Percentiles rank a stretch among this genome's conserved stretches.
Evolutionary conservation across 371 early-diverging fungal species (phyloP).

Genomic region (Mortierella sp.): DNA sequence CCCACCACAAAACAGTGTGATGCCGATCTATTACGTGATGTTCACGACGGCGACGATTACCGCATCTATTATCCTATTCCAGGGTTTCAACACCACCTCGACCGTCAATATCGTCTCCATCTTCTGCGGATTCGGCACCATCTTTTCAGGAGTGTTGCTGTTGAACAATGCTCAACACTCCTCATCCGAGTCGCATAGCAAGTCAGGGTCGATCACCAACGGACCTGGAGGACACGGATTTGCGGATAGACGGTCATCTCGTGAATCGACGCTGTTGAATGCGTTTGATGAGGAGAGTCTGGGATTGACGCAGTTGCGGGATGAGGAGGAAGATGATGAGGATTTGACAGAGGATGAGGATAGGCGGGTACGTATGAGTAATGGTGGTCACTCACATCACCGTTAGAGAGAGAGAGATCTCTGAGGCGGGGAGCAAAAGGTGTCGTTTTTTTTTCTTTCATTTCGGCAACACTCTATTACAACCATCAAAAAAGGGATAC

Average conservation of each 20-base stretch:
- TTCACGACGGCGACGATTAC: conserved; percentile 94
- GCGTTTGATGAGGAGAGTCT: conserved; percentile 71
- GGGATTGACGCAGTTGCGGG: conserved; percentile 64
- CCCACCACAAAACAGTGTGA: conserved; percentile 64
- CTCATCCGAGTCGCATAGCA: conserved; percentile 31
- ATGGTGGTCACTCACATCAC: conserved; percentile 31
- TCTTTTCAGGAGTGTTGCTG: conserved; percentile 92
- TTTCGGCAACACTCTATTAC: background rate
- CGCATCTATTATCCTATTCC: conserved; percentile 89
- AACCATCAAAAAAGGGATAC: conserved; percentile 10
- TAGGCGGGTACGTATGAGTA: conserved; percentile 25
- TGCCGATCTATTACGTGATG: conserved; percentile 93
- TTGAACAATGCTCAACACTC: conserved; percentile 68
- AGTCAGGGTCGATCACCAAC: conserved; percentile 45
- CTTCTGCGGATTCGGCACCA: conserved; percentile 90
- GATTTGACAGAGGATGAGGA: conserved; percentile 52
- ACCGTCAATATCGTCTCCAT: conserved; percentile 85
- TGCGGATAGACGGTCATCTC: conserved; percentile 46
- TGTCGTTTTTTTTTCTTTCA: background rate
- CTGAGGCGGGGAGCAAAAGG: conserved; percentile 5
- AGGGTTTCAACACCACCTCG: conserved; percentile 85
- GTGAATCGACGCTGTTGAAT: conserved; percentile 68
- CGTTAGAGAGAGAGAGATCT: background rate
- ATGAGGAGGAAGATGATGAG: conserved; percentile 56
- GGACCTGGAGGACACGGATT: conserved; percentile 41